Evolutionary conservation across 805 yeast species (phyloP), one percentile per base, ranked within the genome.

Genomic region (Saturnispora serradocipensis): DNA sequence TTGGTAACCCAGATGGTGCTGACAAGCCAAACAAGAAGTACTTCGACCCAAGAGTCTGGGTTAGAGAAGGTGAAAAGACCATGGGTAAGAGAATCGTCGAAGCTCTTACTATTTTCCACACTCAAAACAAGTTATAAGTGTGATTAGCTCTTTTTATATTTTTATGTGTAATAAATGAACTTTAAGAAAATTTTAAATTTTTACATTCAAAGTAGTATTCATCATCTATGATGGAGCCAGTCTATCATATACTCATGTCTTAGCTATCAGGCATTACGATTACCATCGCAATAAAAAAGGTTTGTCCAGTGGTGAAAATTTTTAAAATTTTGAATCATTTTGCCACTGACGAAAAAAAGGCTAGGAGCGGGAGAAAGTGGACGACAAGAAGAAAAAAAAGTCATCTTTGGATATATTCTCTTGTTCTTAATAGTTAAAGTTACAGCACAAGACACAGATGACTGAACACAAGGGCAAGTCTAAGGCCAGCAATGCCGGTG

Each of bases 1-100:
- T 93, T 66, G 99, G 99, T 76, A 93, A 93, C 95, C 99, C 99
- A 76, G 97, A 91, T 22, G 99, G 98, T 74, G 91, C 77, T 53
- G 98, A 93, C 77, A 87, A 88, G 81, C 99, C 99, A 78, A 93
- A 93, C 91, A 93, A 93, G 90, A 93, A 93, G 80, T 89, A 77
- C 88, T 93, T 88, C 71, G 99, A 93, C 78, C 99, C 99, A 77
- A 91, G 99, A 84, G 98, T 90, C 75, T 93, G 99, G 99, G 97
- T 93, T 62, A 90, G 98, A 82, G 98, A 91, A 78, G 98, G 99
- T 81, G 99, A 93, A 82, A 89, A 89, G 89, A 89, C 97, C 69
- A 91, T 93, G 97, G 62, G 82, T 61, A 75, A 72, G 62, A 88
- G 97, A 84, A 78, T 93, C 67, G 62, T 86, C 56, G 84, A 82